Base-by-base conservation (phyloP, 2,329 filamentous ascomycete genomes). In the Diaporthe nobilis region DNA sequence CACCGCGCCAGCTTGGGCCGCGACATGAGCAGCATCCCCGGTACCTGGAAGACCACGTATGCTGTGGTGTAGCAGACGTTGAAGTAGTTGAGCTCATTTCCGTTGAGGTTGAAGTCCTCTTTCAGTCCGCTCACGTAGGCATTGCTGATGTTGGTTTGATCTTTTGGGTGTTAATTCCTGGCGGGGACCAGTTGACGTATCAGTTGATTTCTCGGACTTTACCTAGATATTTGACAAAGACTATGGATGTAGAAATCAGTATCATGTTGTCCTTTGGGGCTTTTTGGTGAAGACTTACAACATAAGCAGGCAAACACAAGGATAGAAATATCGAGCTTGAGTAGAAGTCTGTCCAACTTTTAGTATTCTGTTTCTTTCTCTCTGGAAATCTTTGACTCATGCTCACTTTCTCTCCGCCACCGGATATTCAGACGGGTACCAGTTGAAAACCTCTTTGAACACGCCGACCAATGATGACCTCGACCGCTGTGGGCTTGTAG, bases 31-130 rank as follows among this genome's bases (percentile, higher is more conserved):
- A 83, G 72, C 73, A 83, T 70, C 1, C 81, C 81, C 0, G 82
- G 82, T 3, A 83, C 76, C 74, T 84, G 82, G 47, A 83, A 83
- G n/a, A 85, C 72, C 10, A 84, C 82, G 74, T 84, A 84, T 17
- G 82, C 82, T 12, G 81, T 81, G n/a, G 82, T 85, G 80, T 85
- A 87, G 74, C 82, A 84, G 5, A 85, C 81, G 55, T 85, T 86
- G 70, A 86, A 83, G 47, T 85, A 82, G 75, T 85, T 84, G 8
- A 85, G 81, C 71, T 86, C 80, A 73, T 86, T 86, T 13, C 84
- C 84, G 39, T 84, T 80, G 55, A 86, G 79, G 6, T 70, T 77
- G 28, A 86, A 81, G 42, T 85, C 83, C 57, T 86, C 84, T 74
- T 85, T 83, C 70, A 85, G 82, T 1, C 85, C 85, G 37, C 80